Base-by-base conservation (phyloP, 2,329 filamentous ascomycete genomes). In the Trichoderma pleuroti region DNA sequence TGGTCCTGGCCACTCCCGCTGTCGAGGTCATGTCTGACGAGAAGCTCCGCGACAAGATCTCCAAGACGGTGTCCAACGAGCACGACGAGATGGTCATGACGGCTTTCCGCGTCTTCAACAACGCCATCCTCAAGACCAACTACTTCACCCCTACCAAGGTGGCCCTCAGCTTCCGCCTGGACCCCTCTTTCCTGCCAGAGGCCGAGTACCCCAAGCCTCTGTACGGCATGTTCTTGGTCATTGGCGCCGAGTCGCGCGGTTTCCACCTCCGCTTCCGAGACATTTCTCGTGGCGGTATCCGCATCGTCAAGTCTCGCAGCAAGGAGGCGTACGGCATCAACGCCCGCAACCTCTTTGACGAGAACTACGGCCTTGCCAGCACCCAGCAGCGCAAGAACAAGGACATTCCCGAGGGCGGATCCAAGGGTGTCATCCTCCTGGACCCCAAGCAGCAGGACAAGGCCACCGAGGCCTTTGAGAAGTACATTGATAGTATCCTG, bases 341-440 rank as follows among this genome's bases (percentile, higher is more conserved):
- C 79, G 94, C 94, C 46, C 92, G 96, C 72, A 97, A 94, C 71
- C 87, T 99, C 73, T 99, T 99, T 77, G 96, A 99, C 76, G 96
- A 99, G 84, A 99, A 99, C 83, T 99, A 99, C 83, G 97, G 96
- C 74, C 88, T 99, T 72, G 95, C 96, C 74, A 98, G 97, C 82
- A 99, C 96, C 0, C 96, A 99, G 83, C 96, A 99, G 84, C 93
- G 96, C 79, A 99, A 99, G 88, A 99, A 99, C 87, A 99, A 99
- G 86, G 96, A 99, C 78, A 99, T 99, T 66, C 96, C 96, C 3
- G 96, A 99, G 84, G 96, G 96, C 74, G 96, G 96, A 69, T 97
- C 95, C 77, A 99, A 99, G 85, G 96, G 96, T 84, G 96, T 99
- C 71, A 95, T 99, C 72, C 87, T 99, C 60, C 89, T 99, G 52